Evolutionary conservation across 2,329 filamentous ascomycete genomes (phyloP), one percentile per base, ranked within the genome.

Genomic region (Fusarium albidum): DNA sequence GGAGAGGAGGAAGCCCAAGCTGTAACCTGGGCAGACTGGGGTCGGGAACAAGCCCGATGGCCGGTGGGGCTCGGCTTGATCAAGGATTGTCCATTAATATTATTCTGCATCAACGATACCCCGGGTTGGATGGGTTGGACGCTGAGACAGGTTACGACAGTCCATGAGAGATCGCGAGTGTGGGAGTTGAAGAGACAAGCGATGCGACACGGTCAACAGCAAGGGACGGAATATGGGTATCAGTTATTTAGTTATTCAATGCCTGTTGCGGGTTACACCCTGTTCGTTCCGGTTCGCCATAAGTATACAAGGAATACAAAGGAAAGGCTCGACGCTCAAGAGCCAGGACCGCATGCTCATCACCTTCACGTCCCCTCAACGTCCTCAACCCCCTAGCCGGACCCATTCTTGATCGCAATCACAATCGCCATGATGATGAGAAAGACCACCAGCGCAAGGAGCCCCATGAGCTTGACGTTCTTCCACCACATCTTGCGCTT

Each of bases 401-500:
- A 54, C 35, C 56, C 68, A 48, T 79, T 81, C 74, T 82, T 84
- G 47, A 80, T 69, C 3, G 80, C 76, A 53, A 85, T 76, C 25
- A 84, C 75, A 52, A 85, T 81, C n/a, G 79, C 77, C 61, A 83
- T 64, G 38, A 86, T 64, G 62, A 86, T 83, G 57, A 86, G 69
- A 37, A 79, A 70, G 21, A 95, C 75, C 2, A 93, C 91, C 37
- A 97, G 69, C 5, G 75, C 80, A 57, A 93, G 70, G 65, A 99
- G 74, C 7, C 85, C 88, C 92, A 98, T 96, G 64, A 99, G 77
- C 79, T 96, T 96, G 38, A 96, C 84, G 73, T 99, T 98, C 87
- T 98, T 98, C 94, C 94, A 98, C 95, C 95, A 99, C 95, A 99
- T 98, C 75, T 89, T 84, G 70, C 96, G 84, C 78, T 95, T 90